Conservation (phyloP, 2,329 filamentous ascomycete genomes). For the Capronia coronata region DNA sequence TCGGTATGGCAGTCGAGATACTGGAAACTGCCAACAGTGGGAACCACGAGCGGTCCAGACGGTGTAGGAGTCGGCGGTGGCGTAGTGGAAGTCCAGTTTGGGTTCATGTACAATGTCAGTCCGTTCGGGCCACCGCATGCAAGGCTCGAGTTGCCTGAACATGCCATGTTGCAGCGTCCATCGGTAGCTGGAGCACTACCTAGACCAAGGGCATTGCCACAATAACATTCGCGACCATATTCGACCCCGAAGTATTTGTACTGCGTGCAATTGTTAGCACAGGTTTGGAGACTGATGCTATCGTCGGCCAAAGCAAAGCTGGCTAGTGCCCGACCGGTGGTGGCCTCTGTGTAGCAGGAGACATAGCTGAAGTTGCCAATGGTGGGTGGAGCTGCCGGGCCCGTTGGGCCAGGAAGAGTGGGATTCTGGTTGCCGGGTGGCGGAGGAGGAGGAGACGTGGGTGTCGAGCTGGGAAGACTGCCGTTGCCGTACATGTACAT, state of each 20-base stretch:
- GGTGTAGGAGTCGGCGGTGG: slow-evolving; percentile 8
- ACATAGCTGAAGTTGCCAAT: slow-evolving; percentile 21
- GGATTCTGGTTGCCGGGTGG: background rate
- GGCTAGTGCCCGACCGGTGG: slow-evolving; percentile 32
- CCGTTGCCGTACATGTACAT: slow-evolving; percentile 20
- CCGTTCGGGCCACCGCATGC: slow-evolving; percentile 47
- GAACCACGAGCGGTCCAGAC: slow-evolving; percentile 15
- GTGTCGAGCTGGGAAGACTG: slow-evolving; percentile 5
- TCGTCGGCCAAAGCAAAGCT: slow-evolving; percentile 19
- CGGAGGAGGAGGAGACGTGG: too few relatives aligned
- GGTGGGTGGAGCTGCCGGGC: slow-evolving; percentile 10
- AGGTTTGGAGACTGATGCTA: slow-evolving; percentile 29
- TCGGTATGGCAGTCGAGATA: slow-evolving; percentile 25
- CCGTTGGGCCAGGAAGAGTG: slow-evolving; percentile 5
- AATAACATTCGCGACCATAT: slow-evolving; percentile 35
- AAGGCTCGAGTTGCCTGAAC: slow-evolving; percentile 35
- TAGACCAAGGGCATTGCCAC: slow-evolving; percentile 30
- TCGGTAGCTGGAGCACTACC: slow-evolving; percentile 20
- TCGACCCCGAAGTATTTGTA: slow-evolving; percentile 33
- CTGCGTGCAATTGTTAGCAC: slow-evolving; percentile 28
- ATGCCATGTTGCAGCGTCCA: slow-evolving; percentile 40
- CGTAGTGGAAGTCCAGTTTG: slow-evolving; percentile 9
- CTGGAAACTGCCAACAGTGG: slow-evolving; percentile 16
- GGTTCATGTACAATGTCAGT: slow-evolving; percentile 34
- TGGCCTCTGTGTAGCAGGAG: slow-evolving; percentile 31